phyloP scores from a whole-genome alignment of 1,284 basidiomycete species.

The Cryptococcus sp. region DNA sequence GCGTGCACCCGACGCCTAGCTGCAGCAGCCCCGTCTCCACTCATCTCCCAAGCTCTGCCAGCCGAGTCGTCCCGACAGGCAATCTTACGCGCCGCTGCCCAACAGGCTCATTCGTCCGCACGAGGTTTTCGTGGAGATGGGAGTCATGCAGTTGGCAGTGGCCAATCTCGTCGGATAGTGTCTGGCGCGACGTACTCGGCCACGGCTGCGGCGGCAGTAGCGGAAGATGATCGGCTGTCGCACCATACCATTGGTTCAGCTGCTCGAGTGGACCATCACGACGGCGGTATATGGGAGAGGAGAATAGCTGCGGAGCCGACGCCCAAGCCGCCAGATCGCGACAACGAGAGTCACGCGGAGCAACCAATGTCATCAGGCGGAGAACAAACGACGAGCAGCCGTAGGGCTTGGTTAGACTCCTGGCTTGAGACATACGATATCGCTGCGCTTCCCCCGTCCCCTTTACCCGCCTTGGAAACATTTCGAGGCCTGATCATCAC shows the following conservation, averaged over 20 bases:
- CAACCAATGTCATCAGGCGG: not conserved
- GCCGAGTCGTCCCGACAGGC: constrained; percentile 42
- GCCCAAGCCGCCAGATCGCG: not conserved
- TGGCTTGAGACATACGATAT: constrained; percentile 18
- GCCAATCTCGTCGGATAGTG: constrained; percentile 1
- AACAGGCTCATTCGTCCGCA: not conserved
- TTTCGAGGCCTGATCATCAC: constrained; percentile 21
- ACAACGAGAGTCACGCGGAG: not conserved
- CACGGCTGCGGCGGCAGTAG: constrained; percentile 14
- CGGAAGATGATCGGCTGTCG: constrained; percentile 8
- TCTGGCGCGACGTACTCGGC: constrained; percentile 12
- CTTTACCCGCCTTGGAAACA: constrained; percentile 21
- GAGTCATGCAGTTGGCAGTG: not conserved
- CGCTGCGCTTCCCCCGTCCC: constrained; percentile 19
- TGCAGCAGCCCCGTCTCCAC: not conserved
- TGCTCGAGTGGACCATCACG: not conserved
- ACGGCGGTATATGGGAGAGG: not conserved
- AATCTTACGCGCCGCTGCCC: constrained; percentile 13
- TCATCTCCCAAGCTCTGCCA: constrained; percentile 21
- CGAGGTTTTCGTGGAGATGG: constrained; percentile 3
- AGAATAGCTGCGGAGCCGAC: not conserved
- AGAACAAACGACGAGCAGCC: not conserved
- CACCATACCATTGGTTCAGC: not conserved
- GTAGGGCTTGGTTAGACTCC: constrained; percentile 10
- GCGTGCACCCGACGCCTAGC: constrained; percentile 19